Percentiles rank a stretch among this genome's conserved stretches.
phyloP scores from a whole-genome alignment of 495 filamentous ascomycete genomes.

The Penicillium lagena region DNA sequence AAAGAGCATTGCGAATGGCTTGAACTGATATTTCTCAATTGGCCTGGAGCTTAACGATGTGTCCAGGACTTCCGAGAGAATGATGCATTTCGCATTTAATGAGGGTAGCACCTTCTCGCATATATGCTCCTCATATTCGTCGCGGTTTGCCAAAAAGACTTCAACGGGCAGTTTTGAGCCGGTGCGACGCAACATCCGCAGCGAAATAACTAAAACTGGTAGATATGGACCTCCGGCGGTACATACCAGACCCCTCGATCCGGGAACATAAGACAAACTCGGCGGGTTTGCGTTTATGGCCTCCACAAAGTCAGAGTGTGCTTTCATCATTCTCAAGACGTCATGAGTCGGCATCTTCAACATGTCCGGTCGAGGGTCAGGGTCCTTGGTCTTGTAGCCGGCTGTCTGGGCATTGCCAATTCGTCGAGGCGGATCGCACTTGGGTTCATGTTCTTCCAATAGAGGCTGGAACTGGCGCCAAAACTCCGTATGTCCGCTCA shows the following conservation, averaged over 20 bases:
- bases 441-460: conserved; percentile 4
- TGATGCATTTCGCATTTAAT: conserved; percentile 39
- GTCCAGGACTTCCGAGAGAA: conserved; percentile 25
- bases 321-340: conserved; percentile 14
- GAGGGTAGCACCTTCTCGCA: conserved; percentile 39
- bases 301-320: conserved; percentile 28
- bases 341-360: not conserved
- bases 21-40: conserved; percentile 41
- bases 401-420: not conserved
- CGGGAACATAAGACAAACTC: conserved; percentile 21
- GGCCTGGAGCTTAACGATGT: conserved; percentile 2
- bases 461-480: conserved; percentile 3
- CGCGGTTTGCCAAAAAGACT: conserved; percentile 38
- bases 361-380: not conserved
- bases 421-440: not conserved
- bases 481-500: too few species aligned
- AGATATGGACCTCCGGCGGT: conserved; percentile 29
- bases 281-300: conserved; percentile 18
- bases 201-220: conserved; percentile 33
- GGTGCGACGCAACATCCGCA: conserved; percentile 44
- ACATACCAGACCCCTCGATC: conserved; percentile 38
- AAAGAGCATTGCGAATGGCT: conserved; percentile 43
- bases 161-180: conserved; percentile 46
- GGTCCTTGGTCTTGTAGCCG: not conserved
- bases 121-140: conserved; percentile 38